These are phyloP conservation scores for Skeletonema potamos DNA, from an alignment of 108 stramenopile species.

Conservation along the genomic window DNA sequence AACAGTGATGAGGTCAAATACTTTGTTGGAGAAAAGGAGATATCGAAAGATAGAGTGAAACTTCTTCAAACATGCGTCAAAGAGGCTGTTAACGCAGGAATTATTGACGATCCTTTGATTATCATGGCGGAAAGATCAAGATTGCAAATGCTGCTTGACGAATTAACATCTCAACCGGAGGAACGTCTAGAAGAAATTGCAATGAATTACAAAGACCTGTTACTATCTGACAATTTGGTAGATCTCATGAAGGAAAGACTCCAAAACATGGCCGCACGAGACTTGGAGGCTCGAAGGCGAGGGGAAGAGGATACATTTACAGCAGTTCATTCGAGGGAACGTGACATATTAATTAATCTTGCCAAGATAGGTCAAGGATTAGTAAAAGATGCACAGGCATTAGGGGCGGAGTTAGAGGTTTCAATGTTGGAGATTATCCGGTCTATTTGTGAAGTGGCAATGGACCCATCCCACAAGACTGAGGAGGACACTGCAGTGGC, in stretches of 20 bases:
- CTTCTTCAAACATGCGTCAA: conserved; percentile 58
- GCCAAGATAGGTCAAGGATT: conserved; percentile 70
- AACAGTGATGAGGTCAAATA: conserved; percentile 33
- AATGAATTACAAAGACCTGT: conserved; percentile 78
- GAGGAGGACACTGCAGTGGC: conserved; percentile 85
- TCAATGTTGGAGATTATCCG: conserved; percentile 82
- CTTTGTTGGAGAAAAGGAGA: conserved; percentile 62
- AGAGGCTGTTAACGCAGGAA: conserved; percentile 69
- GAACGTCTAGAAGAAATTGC: conserved; percentile 79
- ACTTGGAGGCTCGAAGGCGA: conserved; percentile 54
- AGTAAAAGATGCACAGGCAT: conserved; percentile 75
- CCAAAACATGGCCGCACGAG: conserved; percentile 66
- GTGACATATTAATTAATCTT: conserved; percentile 67
- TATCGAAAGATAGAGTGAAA: conserved; percentile 56
- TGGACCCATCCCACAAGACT: conserved; percentile 78
- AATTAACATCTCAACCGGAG: conserved; percentile 77
- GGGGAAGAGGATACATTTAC: conserved; percentile 41
- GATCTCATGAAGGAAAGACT: conserved; percentile 62
- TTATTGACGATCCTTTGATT: conserved; percentile 71
- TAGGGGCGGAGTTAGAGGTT: conserved; percentile 83
- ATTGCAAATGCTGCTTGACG: conserved; percentile 75
- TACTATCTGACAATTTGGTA: conserved; percentile 82
- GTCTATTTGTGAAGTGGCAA: conserved; percentile 88
- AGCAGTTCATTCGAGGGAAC: conserved; percentile 56
- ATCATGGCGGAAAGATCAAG: conserved; percentile 59